Conservation (phyloP, 192 early-diverging fungal species). For the Cetraspora pellucida region DNA sequence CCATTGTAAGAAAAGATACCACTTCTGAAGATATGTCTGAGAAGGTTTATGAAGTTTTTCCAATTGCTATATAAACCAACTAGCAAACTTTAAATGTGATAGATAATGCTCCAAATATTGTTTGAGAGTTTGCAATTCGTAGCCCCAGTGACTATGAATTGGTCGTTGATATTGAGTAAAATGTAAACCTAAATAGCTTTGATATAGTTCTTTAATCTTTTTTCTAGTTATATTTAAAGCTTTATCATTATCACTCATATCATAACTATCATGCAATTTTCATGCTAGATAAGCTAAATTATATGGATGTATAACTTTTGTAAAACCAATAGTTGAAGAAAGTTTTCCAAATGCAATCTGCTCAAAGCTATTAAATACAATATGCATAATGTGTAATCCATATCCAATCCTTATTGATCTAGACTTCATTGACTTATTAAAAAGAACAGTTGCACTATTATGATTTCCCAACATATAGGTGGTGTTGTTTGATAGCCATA, state of each 20-base stretch:
- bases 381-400: conserved; percentile 1
- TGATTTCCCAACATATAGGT: too few relatives aligned
- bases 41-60: neutral
- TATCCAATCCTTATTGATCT: neutral
- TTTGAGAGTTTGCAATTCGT: neutral
- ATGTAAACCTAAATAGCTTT: neutral
- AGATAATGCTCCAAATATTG: neutral
- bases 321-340: neutral
- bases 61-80: neutral
- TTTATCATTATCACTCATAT: conserved; percentile 1
- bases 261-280: neutral
- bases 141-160: neutral
- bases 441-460: neutral
- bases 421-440: neutral
- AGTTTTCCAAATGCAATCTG: neutral
- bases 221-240: neutral
- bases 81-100: neutral
- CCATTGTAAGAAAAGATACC: neutral
- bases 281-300: too few relatives aligned
- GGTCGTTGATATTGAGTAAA: neutral
- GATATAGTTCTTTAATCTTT: neutral
- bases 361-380: conserved; percentile 5
- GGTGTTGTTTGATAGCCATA: too few relatives aligned
- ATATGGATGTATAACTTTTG: neutral
- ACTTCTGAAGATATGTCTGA: neutral